Conservation (phyloP, 257 asterid species). For the Solanum neorickii region DNA sequence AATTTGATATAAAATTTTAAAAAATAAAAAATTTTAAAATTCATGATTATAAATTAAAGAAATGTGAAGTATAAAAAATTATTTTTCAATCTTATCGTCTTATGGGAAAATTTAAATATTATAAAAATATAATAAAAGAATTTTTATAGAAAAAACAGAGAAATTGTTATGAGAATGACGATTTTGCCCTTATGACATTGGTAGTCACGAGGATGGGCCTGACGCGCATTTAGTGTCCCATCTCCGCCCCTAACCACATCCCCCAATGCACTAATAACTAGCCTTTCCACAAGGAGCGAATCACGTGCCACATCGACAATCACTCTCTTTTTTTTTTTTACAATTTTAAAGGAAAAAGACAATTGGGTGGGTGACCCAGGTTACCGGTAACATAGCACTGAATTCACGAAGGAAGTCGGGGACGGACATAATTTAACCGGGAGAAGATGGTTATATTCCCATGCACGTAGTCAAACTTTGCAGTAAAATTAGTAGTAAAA, state of each 20-base stretch:
- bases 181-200: conserved; percentile 9
- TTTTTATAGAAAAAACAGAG: not conserved
- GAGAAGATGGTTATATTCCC: conserved; percentile 4
- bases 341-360: not conserved
- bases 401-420: not conserved
- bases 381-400: conserved; percentile 2
- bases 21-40: too few relatives aligned
- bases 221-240: conserved; percentile 37
- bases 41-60: too few relatives aligned
- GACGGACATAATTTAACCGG: conserved; percentile 24
- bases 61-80: rapidly evolving
- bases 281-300: conserved; percentile 3
- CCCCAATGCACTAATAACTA: not conserved
- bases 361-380: not conserved
- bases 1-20: too few relatives aligned
- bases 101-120: too few relatives aligned
- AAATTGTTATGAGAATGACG: not conserved
- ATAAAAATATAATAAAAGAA: not conserved
- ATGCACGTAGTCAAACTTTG: not conserved
- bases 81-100: rapidly evolving
- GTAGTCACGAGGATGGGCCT: conserved; percentile 34
- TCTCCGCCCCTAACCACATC: conserved; percentile 10
- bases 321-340: not conserved
- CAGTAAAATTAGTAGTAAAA: not conserved
- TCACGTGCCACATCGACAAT: conserved; percentile 30